Percentiles rank a stretch among this genome's conserved stretches.
phyloP scores from a whole-genome alignment of 2,329 filamentous ascomycete species.

The Xylariaceae sp. region DNA sequence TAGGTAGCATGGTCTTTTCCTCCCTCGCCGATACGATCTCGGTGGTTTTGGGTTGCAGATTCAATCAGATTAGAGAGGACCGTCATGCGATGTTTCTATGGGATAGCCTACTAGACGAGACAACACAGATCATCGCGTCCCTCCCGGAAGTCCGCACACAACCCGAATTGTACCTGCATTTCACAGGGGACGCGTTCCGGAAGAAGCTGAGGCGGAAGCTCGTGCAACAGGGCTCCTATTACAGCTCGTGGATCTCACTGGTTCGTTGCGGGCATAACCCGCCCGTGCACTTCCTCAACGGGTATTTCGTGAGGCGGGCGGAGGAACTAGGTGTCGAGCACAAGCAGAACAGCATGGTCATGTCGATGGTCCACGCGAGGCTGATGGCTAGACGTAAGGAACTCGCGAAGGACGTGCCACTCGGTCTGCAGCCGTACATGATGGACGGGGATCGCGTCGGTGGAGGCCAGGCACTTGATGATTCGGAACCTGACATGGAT shows the following conservation, averaged over 20 bases:
- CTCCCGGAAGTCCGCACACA: conserved; percentile 74
- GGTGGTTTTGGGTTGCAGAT: conserved; percentile 74
- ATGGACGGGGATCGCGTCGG: conserved; percentile 31
- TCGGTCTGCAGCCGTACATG: conserved; percentile 31
- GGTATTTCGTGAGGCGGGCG: conserved; percentile 79
- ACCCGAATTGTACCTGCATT: conserved; percentile 56
- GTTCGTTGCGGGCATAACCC: conserved; percentile 64
- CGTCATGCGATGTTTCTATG: conserved; percentile 66
- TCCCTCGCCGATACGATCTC: conserved; percentile 81
- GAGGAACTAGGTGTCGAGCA: conserved; percentile 72
- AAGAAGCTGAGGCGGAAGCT: conserved; percentile 61
- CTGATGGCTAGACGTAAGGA: conserved; percentile 41
- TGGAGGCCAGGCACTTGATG: conserved; percentile 16
- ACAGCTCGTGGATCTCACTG: conserved; percentile 70
- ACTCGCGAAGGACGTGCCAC: conserved; percentile 31
- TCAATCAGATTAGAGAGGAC: conserved; percentile 72
- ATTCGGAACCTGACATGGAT: conserved; percentile 11
- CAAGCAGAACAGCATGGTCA: conserved; percentile 72
- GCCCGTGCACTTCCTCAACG: conserved; percentile 85
- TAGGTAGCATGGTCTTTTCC: conserved; percentile 77
- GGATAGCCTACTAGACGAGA: conserved; percentile 73
- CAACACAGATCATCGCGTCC: conserved; percentile 68
- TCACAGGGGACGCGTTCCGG: conserved; percentile 64
- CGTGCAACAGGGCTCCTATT: conserved; percentile 55
- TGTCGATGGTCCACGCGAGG: conserved; percentile 75